phyloP scores from a whole-genome alignment of 805 yeast genomes.

The Schizosaccharomyces cryophilus region DNA sequence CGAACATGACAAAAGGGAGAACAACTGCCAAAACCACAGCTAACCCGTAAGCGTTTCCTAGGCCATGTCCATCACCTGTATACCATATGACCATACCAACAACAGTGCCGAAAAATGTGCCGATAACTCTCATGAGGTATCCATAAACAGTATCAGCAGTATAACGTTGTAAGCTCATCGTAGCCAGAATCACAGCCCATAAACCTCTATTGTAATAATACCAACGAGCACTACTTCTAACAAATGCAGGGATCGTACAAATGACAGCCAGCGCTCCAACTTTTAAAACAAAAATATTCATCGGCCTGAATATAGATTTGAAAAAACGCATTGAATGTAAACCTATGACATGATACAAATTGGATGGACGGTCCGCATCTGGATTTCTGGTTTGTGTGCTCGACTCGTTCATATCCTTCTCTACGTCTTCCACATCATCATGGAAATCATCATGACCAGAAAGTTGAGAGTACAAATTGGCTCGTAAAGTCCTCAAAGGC shows the following conservation, averaged over 20 bases:
- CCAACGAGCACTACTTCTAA: slow-evolving; percentile 10
- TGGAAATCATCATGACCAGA: not conserved
- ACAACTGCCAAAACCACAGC: slow-evolving; percentile 13
- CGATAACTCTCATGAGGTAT: slow-evolving; percentile 10
- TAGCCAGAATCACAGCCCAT: slow-evolving; percentile 15
- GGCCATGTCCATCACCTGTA: slow-evolving; percentile 13
- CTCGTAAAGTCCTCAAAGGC: not conserved
- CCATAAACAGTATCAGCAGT: slow-evolving; percentile 15
- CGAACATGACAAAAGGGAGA: slow-evolving; percentile 11
- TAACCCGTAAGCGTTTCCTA: slow-evolving; percentile 15
- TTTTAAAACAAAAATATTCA: slow-evolving; percentile 2
- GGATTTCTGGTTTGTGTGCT: slow-evolving; percentile 2
- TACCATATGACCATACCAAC: slow-evolving; percentile 16
- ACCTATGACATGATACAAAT: slow-evolving; percentile 2
- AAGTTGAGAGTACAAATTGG: not conserved
- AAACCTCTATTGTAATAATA: slow-evolving; percentile 10
- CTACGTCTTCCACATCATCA: not conserved
- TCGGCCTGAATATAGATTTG: not conserved
- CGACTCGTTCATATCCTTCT: not conserved
- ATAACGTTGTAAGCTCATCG: slow-evolving; percentile 12
- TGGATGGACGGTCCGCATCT: slow-evolving; percentile 5
- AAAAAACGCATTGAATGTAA: not conserved
- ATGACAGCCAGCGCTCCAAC: slow-evolving; percentile 3
- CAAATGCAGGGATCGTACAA: slow-evolving; percentile 11
- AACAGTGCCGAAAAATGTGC: slow-evolving; percentile 13